phyloP scores from a whole-genome alignment of 768 basidiomycete species.

The Sporobolomyces phaffii region DNA sequence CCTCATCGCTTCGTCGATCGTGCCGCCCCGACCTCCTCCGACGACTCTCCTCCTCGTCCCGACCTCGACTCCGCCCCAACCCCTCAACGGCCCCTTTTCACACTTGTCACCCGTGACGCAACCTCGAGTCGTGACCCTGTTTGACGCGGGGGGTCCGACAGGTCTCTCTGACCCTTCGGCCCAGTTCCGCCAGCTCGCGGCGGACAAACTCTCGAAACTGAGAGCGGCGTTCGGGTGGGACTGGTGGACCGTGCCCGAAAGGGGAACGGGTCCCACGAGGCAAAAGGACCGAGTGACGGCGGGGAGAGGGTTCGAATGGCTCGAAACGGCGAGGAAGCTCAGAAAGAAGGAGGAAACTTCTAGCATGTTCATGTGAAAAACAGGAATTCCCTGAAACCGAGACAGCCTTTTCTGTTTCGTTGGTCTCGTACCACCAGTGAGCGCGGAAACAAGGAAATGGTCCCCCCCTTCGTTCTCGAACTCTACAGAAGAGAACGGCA shows the following conservation, averaged over 20 bases:
- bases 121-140: background rate
- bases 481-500: too few relatives aligned
- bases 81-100: conserved; percentile 35
- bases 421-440: too few relatives aligned
- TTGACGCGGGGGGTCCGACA: conserved; percentile 21
- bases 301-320: conserved; percentile 31
- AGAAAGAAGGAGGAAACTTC: conserved; percentile 10
- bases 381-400: too few relatives aligned
- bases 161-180: conserved; percentile 15
- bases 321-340: conserved; percentile 12
- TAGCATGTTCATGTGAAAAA: conserved; percentile 29
- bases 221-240: conserved; percentile 14
- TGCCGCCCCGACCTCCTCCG: background rate
- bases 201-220: background rate
- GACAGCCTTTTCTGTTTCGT: too few relatives aligned
- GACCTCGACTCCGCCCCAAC: conserved; percentile 18
- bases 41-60: conserved; percentile 32
- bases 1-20: conserved; percentile 19
- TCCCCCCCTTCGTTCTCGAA: too few relatives aligned
- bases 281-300: background rate
- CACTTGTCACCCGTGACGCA: conserved; percentile 9
- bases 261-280: too few relatives aligned
- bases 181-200: conserved; percentile 16
- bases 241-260: conserved; percentile 18
- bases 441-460: too few relatives aligned